Conservation (phyloP, 2,329 filamentous ascomycete species). For the Aspergillus novoparasiticus region DNA sequence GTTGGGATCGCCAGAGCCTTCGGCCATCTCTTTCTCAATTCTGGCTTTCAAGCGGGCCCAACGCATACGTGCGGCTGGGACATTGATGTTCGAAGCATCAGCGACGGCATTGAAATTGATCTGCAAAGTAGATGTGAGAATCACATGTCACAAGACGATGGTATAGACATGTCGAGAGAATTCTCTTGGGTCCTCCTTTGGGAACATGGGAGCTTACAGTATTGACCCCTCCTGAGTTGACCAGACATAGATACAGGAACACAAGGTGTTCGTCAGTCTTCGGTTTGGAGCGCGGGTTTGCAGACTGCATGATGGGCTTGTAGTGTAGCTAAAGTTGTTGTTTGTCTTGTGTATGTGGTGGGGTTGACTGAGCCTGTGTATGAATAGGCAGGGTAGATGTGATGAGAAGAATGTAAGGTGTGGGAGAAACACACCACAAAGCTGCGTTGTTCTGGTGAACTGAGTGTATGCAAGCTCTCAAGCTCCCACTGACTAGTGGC, state of each 20-base stretch:
- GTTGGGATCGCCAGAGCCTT: conserved; percentile 13
- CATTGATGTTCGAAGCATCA: conserved; percentile 16
- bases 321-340: background rate
- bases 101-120: conserved; percentile 40
- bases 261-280: conserved; percentile 42
- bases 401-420: background rate
- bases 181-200: background rate
- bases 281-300: conserved; percentile 37
- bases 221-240: conserved; percentile 40
- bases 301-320: background rate
- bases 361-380: background rate
- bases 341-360: background rate
- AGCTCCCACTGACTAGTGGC: background rate
- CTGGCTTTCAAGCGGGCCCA: conserved; percentile 18
- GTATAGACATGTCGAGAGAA: background rate
- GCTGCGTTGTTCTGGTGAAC: background rate
- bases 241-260: conserved; percentile 48
- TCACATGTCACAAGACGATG: background rate
- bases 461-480: background rate
- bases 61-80: conserved; percentile 20
- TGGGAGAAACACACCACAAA: background rate
- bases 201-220: conserved; percentile 31
- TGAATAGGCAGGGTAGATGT: background rate
- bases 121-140: conserved; percentile 20
- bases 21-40: conserved; percentile 10